Percentiles rank a stretch among this genome's conserved stretches.
phyloP scores from a whole-genome alignment of 2,329 filamentous ascomycete species.

The Albifimbria verrucaria region DNA sequence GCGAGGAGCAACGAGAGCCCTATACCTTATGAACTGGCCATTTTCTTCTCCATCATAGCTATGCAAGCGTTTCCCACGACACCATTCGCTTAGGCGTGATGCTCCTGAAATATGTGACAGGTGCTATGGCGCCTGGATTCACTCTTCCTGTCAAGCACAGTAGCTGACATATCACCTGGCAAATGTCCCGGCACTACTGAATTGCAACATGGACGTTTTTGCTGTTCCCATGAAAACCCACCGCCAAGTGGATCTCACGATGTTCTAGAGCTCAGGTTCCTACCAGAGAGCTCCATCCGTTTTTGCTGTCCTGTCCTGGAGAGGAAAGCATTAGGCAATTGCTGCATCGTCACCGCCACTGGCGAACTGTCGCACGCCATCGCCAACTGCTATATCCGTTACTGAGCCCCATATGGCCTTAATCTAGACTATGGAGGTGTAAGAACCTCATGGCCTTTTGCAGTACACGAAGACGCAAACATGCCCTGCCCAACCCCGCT shows the following conservation, averaged over 20 bases:
- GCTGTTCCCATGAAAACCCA: background rate
- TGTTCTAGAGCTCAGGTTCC: background rate
- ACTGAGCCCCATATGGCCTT: background rate
- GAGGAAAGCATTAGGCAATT: slow-evolving; percentile 11
- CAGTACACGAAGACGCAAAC: background rate
- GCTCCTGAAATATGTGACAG: too few relatives aligned
- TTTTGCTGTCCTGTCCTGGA: background rate
- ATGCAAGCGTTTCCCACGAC: too few relatives aligned
- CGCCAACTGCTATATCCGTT: background rate
- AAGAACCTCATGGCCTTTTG: background rate
- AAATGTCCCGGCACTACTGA: background rate
- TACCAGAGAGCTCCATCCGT: background rate
- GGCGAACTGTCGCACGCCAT: background rate
- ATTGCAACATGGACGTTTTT: background rate
- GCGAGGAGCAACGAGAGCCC: too few relatives aligned
- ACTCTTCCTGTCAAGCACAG: too few relatives aligned
- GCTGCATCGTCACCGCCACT: slow-evolving; percentile 18
- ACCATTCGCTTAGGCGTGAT: too few relatives aligned
- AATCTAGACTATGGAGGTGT: background rate
- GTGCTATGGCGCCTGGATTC: too few relatives aligned
- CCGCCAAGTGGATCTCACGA: background rate
- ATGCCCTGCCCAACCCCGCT: background rate
- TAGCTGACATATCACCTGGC: background rate
- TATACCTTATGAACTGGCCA: too few relatives aligned
- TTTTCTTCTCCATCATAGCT: too few relatives aligned